Evolutionary conservation across 139 green algal genomes (phyloP).

Genomic region (Gonium pectorale): DNA sequence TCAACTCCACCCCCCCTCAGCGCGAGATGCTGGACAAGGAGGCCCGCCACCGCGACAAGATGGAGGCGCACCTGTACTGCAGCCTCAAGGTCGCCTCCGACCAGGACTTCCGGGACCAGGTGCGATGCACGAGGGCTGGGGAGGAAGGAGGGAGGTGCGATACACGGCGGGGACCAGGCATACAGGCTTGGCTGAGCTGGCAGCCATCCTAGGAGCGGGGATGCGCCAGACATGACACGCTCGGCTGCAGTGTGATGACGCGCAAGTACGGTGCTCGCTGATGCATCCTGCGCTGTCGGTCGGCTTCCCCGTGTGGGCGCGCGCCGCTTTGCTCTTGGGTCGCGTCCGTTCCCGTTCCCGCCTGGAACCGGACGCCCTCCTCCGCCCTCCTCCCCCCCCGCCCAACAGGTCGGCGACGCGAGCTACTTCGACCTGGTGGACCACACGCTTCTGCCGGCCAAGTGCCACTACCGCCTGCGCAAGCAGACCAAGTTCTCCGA

Average conservation of each 20-base stretch:
- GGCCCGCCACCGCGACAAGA: slow-evolving; percentile 76
- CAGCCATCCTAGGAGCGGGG: no score
- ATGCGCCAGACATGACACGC: no score
- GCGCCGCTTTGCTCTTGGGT: not conserved
- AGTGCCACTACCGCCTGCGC: slow-evolving; percentile 76
- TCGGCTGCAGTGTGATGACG: no score
- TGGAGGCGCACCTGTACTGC: slow-evolving; percentile 94
- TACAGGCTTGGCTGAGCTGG: no score
- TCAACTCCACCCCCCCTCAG: slow-evolving; percentile 43
- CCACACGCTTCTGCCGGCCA: slow-evolving; percentile 74
- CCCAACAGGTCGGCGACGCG: slow-evolving; percentile 12
- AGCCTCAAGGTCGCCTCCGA: slow-evolving; percentile 80
- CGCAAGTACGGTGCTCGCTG: no score
- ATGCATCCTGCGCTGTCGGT: no score
- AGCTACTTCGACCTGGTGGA: slow-evolving; percentile 94
- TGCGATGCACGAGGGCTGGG: slow-evolving; percentile 7
- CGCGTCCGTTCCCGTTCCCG: not conserved
- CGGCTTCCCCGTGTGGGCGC: no score
- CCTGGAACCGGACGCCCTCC: not conserved
- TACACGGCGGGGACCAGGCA: not conserved
- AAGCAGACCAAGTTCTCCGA: slow-evolving; percentile 87
- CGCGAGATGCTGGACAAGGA: slow-evolving; percentile 84
- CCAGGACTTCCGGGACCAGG: slow-evolving; percentile 71
- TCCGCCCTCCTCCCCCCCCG: no score
- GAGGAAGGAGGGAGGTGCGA: not conserved